These are phyloP conservation scores for Psilocybe mexicana DNA, from an alignment of 1,284 basidiomycete species.

Conservation along the genomic window DNA sequence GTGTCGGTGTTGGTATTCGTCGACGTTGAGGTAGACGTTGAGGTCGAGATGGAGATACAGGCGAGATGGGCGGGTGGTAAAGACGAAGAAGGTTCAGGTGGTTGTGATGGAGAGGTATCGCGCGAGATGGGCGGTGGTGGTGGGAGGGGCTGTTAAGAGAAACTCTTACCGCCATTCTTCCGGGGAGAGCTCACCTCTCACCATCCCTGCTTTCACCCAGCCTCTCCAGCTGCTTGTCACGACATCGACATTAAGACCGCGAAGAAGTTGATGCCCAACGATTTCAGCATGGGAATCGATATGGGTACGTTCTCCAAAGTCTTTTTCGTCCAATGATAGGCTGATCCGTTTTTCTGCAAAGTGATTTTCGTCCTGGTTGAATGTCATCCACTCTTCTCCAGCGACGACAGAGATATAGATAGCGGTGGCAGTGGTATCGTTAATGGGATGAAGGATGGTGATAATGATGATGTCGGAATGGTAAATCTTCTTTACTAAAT, in stretches of 20 bases:
- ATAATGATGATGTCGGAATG: too few relatives aligned
- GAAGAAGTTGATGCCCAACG: conserved; percentile 59
- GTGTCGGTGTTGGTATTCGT: background rate
- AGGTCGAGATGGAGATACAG: background rate
- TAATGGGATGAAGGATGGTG: too few relatives aligned
- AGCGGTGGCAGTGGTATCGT: too few relatives aligned
- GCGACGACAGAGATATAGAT: too few relatives aligned
- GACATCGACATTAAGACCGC: conserved; percentile 74
- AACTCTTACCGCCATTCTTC: conserved; percentile 31
- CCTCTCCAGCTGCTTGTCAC: conserved; percentile 46
- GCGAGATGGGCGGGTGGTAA: too few relatives aligned
- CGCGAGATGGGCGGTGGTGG: background rate
- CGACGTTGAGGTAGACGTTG: background rate
- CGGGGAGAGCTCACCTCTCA: conserved; percentile 71
- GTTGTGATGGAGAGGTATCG: background rate
- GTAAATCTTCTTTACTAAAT: too few relatives aligned
- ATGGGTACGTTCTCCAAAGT: conserved; percentile 46
- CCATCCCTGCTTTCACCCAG: conserved; percentile 73
- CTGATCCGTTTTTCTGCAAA: background rate
- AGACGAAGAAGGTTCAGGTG: too few relatives aligned
- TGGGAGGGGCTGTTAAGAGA: background rate
- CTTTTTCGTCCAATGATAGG: background rate
- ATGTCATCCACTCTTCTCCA: too few relatives aligned
- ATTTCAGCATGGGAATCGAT: conserved; percentile 68
- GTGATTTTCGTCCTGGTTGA: too few relatives aligned